Base-by-base conservation (phyloP, 352 stramenopile genomes). In the Globisporangium cederbergense region DNA sequence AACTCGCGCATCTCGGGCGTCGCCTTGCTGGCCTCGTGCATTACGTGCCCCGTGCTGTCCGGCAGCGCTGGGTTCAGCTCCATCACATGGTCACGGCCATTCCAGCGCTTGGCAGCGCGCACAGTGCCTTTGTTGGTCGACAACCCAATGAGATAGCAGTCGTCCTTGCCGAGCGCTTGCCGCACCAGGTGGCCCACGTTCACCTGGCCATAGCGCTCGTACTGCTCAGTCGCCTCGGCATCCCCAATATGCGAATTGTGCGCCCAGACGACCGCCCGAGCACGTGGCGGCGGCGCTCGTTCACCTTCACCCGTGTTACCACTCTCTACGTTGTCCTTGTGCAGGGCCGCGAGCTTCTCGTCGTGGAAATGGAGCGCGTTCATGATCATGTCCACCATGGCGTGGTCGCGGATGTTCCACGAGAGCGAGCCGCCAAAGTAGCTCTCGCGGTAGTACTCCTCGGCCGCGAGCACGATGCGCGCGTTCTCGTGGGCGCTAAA, bases 231-330 rank as follows among this genome's bases (percentile, higher is more conserved):
- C 28, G 72, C 68, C 1, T 49, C 49, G 1, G 58, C 67, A 28
- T 76, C 72, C 18, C 72, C 72, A 46, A 78, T 63, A 47, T 78
- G 72, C 14, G 65, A 76, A 42, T 78, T 78, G 63, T 78, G 72
- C 28, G 68, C 68, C 72, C 72, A 78, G n/a, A 78, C 66, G 14
- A 78, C 57, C 0, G 70, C 70, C 13, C 66, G 62, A 8, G 66
- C 43, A n/a, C 13, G 25, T 14, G n/a, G 28, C 16, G 43, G 25
- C 2, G 60, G 32, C 40, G 47, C 51, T 58, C 54, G 16, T 10
- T 22, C 20, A 54, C 66, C 10, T 34, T 60, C 22, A 9, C 28
- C 14, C n/a, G n/a, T 18, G 10, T 47, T 60, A 4, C 54, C 25
- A 7, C 34, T 60, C 20, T 60, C 36, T 11, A 14, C 36, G 54